Evolutionary conservation across 352 stramenopile genomes (phyloP).

Genomic region (Phytophthora ohioensis): DNA sequence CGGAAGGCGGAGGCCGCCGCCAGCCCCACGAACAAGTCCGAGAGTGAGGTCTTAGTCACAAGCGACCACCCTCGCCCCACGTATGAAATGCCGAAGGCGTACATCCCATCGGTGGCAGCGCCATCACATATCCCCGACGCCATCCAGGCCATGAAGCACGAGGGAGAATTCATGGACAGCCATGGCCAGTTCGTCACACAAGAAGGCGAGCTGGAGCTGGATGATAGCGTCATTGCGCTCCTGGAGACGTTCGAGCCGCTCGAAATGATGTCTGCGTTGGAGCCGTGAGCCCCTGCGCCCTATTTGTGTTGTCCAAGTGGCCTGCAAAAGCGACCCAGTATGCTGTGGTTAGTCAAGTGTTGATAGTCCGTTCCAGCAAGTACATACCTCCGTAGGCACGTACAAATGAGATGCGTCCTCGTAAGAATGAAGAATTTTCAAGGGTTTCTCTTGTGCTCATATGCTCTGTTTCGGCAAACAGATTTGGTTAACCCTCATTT

Average conservation of each 20-base stretch:
- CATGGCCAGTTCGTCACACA: constrained; percentile 37
- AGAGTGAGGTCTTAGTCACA: constrained; percentile 20
- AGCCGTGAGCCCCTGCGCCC: constrained; percentile 14
- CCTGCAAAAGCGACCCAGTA: constrained; percentile 27
- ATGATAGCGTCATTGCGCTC: constrained; percentile 47
- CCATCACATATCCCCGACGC: constrained; percentile 9
- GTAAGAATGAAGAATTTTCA: constrained; percentile 39
- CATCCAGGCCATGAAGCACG: constrained; percentile 21
- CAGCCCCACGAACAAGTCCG: constrained; percentile 31
- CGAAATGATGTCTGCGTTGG: constrained; percentile 46
- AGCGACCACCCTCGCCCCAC: constrained; percentile 24
- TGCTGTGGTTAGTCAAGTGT: constrained; percentile 40
- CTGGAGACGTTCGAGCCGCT: constrained; percentile 49
- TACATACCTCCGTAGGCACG: constrained; percentile 32
- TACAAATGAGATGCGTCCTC: constrained; percentile 39
- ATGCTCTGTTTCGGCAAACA: neutral
- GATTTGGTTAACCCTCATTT: neutral
- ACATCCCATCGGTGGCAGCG: constrained; percentile 8
- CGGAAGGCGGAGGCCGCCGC: constrained; percentile 38
- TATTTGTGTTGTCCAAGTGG: constrained; percentile 36
- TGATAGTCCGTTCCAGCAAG: constrained; percentile 38
- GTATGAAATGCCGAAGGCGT: constrained; percentile 12
- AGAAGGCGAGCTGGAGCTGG: constrained; percentile 40
- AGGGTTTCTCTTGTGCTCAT: constrained; percentile 1
- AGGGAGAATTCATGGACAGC: constrained; percentile 36